Base-by-base conservation (phyloP, 352 stramenopile species). In the Phytophthora sp. region DNA sequence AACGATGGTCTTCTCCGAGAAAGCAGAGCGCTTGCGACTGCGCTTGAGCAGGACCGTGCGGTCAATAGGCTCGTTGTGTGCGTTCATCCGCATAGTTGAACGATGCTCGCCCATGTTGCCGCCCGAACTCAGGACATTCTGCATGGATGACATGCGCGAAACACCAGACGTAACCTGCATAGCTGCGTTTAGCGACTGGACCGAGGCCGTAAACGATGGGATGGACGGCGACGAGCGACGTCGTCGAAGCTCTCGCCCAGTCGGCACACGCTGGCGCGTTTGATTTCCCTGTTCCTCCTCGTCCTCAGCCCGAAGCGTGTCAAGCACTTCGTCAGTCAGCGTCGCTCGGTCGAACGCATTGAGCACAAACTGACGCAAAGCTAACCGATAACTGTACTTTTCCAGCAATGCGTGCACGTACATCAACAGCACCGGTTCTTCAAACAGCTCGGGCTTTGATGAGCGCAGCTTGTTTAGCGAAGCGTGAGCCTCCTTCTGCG, bases 1-100 rank as follows among this genome's bases (percentile, higher is more conserved):
- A 41, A 94, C 87, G 55, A 96, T 96, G n/a, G 82, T 95, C 64
- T 90, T 91, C 66, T 93, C 82, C 1, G 81, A 92, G 56, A 86
- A 84, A 45, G 80, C 71, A 10, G 70, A 76, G 43, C 82, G 83
- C 60, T 92, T 92, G 28, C 79, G 78, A 54, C 76, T 93, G 20
- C 86, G 84, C 70, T 93, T 93, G 24, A 95, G 79, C 62, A 92
- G 52, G 28, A 92, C 82, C 15, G 82, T 81, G 52, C 81, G 84
- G 53, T 92, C 81, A 34, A 92, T 84, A 15, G 76, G 84, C 28
- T 89, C 82, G 34, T 75, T 78, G 49, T 83, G 68, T 20, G 55
- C 54, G 39, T 84, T 91, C 66, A 89, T 66, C 2, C 87, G 84
- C 54, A 88, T 72, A 3, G 78, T 90, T 17, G 70, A 68, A 30